Evolutionary conservation across 257 asterid species (phyloP).

Genomic region (Coffea canephora): DNA sequence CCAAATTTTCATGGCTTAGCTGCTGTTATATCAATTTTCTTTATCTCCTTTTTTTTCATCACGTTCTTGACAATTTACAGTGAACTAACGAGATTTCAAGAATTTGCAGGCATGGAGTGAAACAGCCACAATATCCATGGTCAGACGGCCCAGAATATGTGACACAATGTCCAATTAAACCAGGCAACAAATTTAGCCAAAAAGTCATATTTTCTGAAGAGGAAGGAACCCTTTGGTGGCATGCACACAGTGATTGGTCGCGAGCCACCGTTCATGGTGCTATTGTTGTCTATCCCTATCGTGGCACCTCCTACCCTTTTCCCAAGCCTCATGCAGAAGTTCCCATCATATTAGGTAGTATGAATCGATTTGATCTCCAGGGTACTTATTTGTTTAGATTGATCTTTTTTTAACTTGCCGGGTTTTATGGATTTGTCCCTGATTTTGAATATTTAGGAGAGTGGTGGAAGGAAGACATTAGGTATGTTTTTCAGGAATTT

Average conservation of each 20-base stretch:
- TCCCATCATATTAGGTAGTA: conserved; percentile 48
- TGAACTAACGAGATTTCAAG: neutral
- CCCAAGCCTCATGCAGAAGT: conserved; percentile 38
- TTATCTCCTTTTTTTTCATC: too few species aligned
- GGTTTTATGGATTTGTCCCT: too few species aligned
- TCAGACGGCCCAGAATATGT: conserved; percentile 59
- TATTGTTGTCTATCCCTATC: conserved; percentile 36
- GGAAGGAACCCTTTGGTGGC: conserved; percentile 80
- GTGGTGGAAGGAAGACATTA: conserved; percentile 21
- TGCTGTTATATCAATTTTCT: neutral
- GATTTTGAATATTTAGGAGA: neutral
- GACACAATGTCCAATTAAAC: conserved; percentile 61
- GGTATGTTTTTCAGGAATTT: conserved; percentile 37
- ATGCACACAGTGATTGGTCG: conserved; percentile 67
- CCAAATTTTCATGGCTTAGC: neutral
- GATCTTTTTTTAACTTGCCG: too few species aligned
- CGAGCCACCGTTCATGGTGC: conserved; percentile 56
- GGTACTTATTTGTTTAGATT: too few species aligned
- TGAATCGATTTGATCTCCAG: too few species aligned
- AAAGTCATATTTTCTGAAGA: conserved; percentile 45
- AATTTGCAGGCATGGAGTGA: conserved; percentile 63
- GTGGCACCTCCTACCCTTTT: conserved; percentile 35
- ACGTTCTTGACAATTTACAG: neutral
- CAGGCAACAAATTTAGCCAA: conserved; percentile 47
- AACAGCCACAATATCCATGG: conserved; percentile 63